phyloP scores from a whole-genome alignment of 1,284 basidiomycete species.

The Trametes sp. region DNA sequence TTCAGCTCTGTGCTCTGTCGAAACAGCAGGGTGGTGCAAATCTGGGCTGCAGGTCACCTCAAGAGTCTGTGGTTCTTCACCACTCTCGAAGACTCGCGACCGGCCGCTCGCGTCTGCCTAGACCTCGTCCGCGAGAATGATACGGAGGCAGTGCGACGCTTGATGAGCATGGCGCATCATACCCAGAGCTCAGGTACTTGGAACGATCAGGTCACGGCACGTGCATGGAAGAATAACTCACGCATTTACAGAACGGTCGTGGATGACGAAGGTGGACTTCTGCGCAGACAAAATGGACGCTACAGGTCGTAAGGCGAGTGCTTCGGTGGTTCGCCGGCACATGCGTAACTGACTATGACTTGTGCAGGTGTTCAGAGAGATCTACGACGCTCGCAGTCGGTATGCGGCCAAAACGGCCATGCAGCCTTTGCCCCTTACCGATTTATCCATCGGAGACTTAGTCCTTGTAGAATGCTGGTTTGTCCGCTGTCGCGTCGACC shows the following conservation, averaged over 20 bases:
- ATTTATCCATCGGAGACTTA: neutral
- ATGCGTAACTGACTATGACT: neutral
- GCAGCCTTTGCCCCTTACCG: neutral
- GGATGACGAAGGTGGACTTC: neutral
- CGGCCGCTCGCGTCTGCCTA: neutral
- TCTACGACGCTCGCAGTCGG: neutral
- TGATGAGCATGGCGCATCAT: neutral
- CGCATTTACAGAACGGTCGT: neutral
- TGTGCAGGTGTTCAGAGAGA: neutral
- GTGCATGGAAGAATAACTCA: neutral
- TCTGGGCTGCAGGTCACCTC: neutral
- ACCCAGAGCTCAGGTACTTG: neutral
- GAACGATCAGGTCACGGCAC: neutral
- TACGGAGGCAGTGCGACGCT: neutral
- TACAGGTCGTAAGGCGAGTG: neutral
- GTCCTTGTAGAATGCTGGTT: neutral
- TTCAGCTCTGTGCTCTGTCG: neutral
- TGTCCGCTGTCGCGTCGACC: neutral
- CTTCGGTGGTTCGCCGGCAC: neutral
- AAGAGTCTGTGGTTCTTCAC: neutral
- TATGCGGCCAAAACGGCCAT: neutral
- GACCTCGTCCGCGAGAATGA: neutral
- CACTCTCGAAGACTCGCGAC: neutral
- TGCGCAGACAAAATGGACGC: neutral
- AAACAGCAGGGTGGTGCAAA: neutral